Evolutionary conservation across 768 basidiomycete genomes (phyloP).

Genomic region (Pisolithus orientalis): DNA sequence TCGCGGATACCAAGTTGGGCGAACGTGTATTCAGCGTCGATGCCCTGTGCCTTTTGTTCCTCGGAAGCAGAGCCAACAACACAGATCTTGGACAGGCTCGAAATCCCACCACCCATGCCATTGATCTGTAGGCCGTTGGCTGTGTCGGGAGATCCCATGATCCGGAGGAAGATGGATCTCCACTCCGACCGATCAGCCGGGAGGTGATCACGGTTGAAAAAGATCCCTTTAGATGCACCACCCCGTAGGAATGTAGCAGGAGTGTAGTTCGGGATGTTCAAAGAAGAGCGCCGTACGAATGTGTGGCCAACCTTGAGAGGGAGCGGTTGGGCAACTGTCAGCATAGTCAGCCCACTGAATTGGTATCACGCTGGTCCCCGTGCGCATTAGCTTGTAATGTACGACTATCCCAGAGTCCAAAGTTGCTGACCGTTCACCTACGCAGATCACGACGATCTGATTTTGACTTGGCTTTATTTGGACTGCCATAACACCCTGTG

Average conservation of each 20-base stretch:
- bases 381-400: too few relatives aligned
- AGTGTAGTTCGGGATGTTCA: constrained; percentile 3
- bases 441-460: too few relatives aligned
- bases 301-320: background rate
- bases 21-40: constrained; percentile 70
- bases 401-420: too few relatives aligned
- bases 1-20: constrained; percentile 59
- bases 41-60: constrained; percentile 34
- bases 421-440: too few relatives aligned
- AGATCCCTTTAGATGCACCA: constrained; percentile 76
- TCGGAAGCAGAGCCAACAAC: constrained; percentile 50
- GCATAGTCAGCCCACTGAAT: too few relatives aligned
- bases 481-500: background rate
- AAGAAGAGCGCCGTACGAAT: background rate
- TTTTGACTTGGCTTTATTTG: too few relatives aligned
- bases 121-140: constrained; percentile 64
- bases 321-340: too few relatives aligned
- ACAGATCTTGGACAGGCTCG: constrained; percentile 69
- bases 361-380: too few relatives aligned
- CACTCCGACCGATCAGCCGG: constrained; percentile 47
- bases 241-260: constrained; percentile 51
- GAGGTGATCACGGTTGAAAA: constrained; percentile 48
- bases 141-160: constrained; percentile 81
- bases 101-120: constrained; percentile 77
- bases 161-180: constrained; percentile 56